Base-by-base conservation (phyloP, 1,139 yeast genomes). In the Hansenula anomala region DNA sequence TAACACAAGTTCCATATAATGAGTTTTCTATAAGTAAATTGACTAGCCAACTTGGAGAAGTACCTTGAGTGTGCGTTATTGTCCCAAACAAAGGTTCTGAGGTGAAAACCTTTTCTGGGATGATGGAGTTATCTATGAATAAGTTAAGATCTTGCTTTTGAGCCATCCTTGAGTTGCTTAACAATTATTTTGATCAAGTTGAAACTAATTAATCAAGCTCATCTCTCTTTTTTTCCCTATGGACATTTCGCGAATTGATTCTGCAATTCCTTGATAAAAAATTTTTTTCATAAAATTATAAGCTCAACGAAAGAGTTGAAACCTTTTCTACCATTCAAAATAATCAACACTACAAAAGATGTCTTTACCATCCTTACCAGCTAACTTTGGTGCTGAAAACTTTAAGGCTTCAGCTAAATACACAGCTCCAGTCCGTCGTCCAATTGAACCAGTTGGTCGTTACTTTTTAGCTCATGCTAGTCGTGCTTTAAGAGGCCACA, bases 361-460 rank as follows among this genome's bases (percentile, higher is more conserved):
- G 34, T 40, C 63, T 24, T 52, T 65, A 39, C 69, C 71, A 40
- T 51, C 62, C 22, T 46, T 65, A 35, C 60, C 65, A 38, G 52
- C 62, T 42, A 60, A 65, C 43, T 69, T 70, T 36, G 58, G 58
- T 31, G 65, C 73, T 33, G 80, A 74, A 35, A 63, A 71, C 36
- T 75, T 79, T 60, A 73, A 71, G 54, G 69, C 75, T 37, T 65
- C 60, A 34, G 66, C 75, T 46, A 68, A 71, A 44, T 76, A 75
- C 60, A 60, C 88, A 36, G 73, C 81, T 24, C 80, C 95, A 40
- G 75, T 75, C 39, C 86, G 87, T 60, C 90, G 96, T 63, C 83
- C 92, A 46, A 73, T 90, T 50, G 98, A 92, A 69, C 97, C 98
- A 28, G 97, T 90, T 52, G 99, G 99, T 40, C 94, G 94, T 50